Percentiles rank a stretch among this genome's conserved stretches.
Evolutionary conservation across 441 rosid genomes (phyloP).

Genomic region (Viola pubescens): DNA sequence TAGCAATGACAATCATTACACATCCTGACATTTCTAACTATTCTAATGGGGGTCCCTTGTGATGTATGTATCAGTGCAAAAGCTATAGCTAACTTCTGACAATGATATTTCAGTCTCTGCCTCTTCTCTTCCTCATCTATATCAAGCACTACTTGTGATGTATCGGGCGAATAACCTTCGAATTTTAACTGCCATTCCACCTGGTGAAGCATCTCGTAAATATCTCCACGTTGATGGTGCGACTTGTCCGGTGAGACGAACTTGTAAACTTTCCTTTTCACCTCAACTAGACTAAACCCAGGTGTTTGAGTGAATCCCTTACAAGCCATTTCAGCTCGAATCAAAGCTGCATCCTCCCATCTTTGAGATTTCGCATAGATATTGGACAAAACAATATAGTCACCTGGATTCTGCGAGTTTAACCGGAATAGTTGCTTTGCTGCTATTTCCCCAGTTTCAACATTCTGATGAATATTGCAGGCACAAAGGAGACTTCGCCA

Average conservation of each 20-base stretch:
- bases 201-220: slow-evolving; percentile 56
- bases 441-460: slow-evolving; percentile 53
- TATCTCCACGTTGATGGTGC: slow-evolving; percentile 28
- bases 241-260: slow-evolving; percentile 60
- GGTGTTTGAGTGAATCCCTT: slow-evolving; percentile 41
- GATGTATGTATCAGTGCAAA: slow-evolving; percentile 50
- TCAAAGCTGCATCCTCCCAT: slow-evolving; percentile 44
- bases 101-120: slow-evolving; percentile 60
- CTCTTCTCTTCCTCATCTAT: slow-evolving; percentile 68
- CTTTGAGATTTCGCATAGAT: slow-evolving; percentile 44
- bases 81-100: slow-evolving; percentile 78
- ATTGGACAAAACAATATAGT: slow-evolving; percentile 49
- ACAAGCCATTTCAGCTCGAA: slow-evolving; percentile 32
- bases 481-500: slow-evolving; percentile 64
- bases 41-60: slow-evolving; percentile 42
- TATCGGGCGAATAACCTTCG: slow-evolving; percentile 48
- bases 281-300: slow-evolving; percentile 54
- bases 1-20: slow-evolving; percentile 72
- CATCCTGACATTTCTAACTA: slow-evolving; percentile 68
- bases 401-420: slow-evolving; percentile 47
- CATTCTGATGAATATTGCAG: slow-evolving; percentile 44
- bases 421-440: slow-evolving; percentile 33
- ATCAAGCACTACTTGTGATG: slow-evolving; percentile 42
- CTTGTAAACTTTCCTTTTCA: slow-evolving; percentile 37
- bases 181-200: slow-evolving; percentile 61